Evolutionary conservation across 345 rosid genomes (phyloP), one percentile per base, ranked within the genome.

Genomic region (Acer saccharum): DNA sequence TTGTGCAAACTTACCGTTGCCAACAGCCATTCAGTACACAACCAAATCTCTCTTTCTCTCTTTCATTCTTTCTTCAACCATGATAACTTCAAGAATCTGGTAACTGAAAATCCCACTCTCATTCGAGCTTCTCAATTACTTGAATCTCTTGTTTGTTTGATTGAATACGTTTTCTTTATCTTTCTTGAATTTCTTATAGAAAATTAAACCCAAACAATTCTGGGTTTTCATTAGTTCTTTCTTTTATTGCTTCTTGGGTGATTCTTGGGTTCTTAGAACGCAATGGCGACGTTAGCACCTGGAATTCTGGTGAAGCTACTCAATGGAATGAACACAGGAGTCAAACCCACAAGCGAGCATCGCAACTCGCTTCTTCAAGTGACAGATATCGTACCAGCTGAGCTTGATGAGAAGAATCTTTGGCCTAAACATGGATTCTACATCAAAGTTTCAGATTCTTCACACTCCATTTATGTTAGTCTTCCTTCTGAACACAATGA

Each of bases 401-500:
- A 96, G 69, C 98, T 97, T 16, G 99, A 94, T 76, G 98, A 92
- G 87, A 92, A 93, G 82, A 89, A 81, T 76, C 98, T 97, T 29
- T 89, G 88, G 80, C 99, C 99, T 6, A 89, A 85, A 75, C 97
- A 91, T 7, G 99, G 99, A 48, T 97, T 97, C 87, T 90, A 87
- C 87, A 90, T 97, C 54, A 97, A 97, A 85, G 85, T 97, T 64
- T 94, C 98, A 2, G 99, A 97, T 80, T 93, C 96, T 23, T 92
- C 99, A 0, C 98, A 97, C 74, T 93, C 99, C 1, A 82, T 94
- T 69, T 97, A 97, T 74, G 98, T 89, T 18, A 87, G 88, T 73
- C 95, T 97, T n/a, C 99, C 99, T 17, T 75, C 93, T 0, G 93
- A 89, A 23, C 96, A 97, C 78, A 85, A 97, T 67, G 99, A 97